Conservation (phyloP, 2,329 filamentous ascomycete species). For the Huntiella decipiens region DNA sequence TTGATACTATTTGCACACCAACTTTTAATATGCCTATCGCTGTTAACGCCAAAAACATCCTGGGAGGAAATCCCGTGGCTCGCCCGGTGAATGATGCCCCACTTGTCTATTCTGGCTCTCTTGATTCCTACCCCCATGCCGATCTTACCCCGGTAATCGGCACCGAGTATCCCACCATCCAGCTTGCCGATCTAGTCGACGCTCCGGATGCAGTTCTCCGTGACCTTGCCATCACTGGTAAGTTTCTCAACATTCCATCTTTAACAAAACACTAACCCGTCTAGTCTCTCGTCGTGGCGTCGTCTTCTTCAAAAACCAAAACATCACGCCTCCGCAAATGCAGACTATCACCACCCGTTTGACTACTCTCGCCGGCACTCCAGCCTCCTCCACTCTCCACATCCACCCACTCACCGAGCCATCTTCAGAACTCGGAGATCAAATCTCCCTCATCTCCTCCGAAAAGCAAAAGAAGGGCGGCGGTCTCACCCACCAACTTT, state of each 20-base stretch:
- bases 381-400: conserved; percentile 36
- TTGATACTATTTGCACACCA: not conserved
- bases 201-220: conserved; percentile 35
- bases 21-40: conserved; percentile 5
- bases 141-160: conserved; percentile 37
- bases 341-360: conserved; percentile 40
- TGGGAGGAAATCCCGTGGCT: conserved; percentile 8
- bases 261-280: not conserved
- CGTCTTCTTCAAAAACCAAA: conserved; percentile 44
- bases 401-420: conserved; percentile 40
- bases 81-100: conserved; percentile 13
- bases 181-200: conserved; percentile 30
- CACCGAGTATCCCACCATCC: conserved; percentile 30
- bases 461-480: conserved; percentile 36
- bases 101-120: conserved; percentile 19
- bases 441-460: conserved; percentile 37
- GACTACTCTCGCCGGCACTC: conserved; percentile 36
- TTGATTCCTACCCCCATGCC: conserved; percentile 25
- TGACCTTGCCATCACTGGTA: conserved; percentile 42
- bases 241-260: conserved; percentile 5
- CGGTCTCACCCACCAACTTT: conserved; percentile 30
- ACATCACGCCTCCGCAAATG: conserved; percentile 37
- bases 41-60: not conserved
- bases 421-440: conserved; percentile 32
- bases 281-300: conserved; percentile 44